Evolutionary conservation across 768 basidiomycete genomes (phyloP), one percentile per base, ranked within the genome.

Genomic region (Boletales sp.): DNA sequence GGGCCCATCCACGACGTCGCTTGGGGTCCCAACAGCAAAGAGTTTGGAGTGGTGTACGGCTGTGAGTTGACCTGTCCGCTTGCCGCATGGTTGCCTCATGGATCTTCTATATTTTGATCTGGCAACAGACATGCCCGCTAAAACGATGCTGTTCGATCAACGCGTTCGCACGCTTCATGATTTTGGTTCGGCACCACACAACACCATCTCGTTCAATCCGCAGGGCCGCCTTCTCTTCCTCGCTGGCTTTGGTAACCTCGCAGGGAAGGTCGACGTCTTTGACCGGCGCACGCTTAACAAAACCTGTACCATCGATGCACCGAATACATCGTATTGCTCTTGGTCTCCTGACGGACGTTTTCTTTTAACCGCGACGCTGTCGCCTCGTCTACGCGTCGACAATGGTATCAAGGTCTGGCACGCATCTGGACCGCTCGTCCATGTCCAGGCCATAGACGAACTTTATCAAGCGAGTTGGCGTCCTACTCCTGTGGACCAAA

Each of bases 381-480:
- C 90, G 15, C 96, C 96, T 0, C 83, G 96, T 19, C 73, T 98
- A 43, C 84, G 96, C 35, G 96, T 99, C 51, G 96, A 99, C 72
- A 98, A 98, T 59, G 94, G 94, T 2, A 83, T 98, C 68, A 96
- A 94, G 73, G 78, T 99, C 53, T 97, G 87, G 89, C 94, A 95
- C 66, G 94, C 90, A 66, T 78, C 84, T 0, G 94, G 96, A 9
- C 78, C 83, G 1, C 79, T 98, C n/a, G 64, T 96, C 47, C 92
- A 97, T 55, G 73, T 88, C 17, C 91, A 96, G 65, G 62, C 74
- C 41, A 70, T 83, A 47, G 92, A 96, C 4, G 95, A 98, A 65
- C 78, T 96, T 13, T 98, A 97, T 68, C 93, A 96, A 70, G 78
- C 81, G 0, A 74, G 81, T 1, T 95, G 93, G 94, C 74, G 89